These are phyloP conservation scores for Kurtzmaniella quercitrusa DNA, from an alignment of 1,139 yeast genomes.

Conservation along the genomic window DNA sequence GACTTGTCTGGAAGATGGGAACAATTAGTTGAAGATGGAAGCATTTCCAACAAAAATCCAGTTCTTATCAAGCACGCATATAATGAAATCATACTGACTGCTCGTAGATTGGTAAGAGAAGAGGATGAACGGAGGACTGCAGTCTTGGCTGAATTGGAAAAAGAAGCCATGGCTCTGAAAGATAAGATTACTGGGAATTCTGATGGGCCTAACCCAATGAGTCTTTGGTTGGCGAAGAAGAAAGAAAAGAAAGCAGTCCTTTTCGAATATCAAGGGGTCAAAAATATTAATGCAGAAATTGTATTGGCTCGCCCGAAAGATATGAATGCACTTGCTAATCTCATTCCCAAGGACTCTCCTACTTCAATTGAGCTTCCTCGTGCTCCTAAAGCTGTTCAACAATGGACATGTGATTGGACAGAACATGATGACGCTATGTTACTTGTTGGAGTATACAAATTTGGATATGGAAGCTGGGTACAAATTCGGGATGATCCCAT, in stretches of 20 bases:
- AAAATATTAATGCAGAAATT: slow-evolving; percentile 87
- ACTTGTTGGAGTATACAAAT: slow-evolving; percentile 80
- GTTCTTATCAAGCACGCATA: slow-evolving; percentile 77
- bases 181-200: slow-evolving; percentile 29
- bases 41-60: slow-evolving; percentile 79
- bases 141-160: slow-evolving; percentile 56
- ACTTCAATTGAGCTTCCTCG: slow-evolving; percentile 53
- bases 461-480: slow-evolving; percentile 95
- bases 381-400: slow-evolving; percentile 75
- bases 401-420: slow-evolving; percentile 91
- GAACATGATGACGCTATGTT: slow-evolving; percentile 81
- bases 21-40: slow-evolving; percentile 84
- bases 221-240: slow-evolving; percentile 55
- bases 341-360: slow-evolving; percentile 58
- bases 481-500: slow-evolving; percentile 95
- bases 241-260: slow-evolving; percentile 82
- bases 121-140: slow-evolving; percentile 63
- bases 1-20: slow-evolving; percentile 82
- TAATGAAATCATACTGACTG: slow-evolving; percentile 59
- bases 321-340: slow-evolving; percentile 57
- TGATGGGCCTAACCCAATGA: slow-evolving; percentile 38
- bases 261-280: slow-evolving; percentile 86
- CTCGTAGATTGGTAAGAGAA: slow-evolving; percentile 58
- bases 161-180: slow-evolving; percentile 56
- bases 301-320: slow-evolving; percentile 80